These are phyloP conservation scores for Arctostaphylos glauca DNA, from an alignment of 148 eudicot genomes.

Conservation along the genomic window DNA sequence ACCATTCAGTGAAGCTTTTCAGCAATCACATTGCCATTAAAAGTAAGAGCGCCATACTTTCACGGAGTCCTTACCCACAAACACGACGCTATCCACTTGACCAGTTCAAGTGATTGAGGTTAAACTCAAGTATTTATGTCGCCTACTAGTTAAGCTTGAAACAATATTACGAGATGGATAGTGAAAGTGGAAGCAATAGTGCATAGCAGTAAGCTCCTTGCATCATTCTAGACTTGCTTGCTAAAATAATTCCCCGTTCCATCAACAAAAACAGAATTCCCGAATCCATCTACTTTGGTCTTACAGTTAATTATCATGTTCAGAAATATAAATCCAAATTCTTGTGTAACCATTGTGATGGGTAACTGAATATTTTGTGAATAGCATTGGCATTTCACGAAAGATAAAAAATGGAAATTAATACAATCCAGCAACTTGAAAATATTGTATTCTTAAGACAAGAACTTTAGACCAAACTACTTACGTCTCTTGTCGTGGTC, in stretches of 20 bases:
- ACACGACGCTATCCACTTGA: background rate
- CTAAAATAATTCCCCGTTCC: background rate
- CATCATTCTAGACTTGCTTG: background rate
- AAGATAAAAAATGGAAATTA: conserved; percentile 4
- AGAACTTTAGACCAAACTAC: conserved; percentile 15
- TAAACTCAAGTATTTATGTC: no score
- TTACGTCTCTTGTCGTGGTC: conserved; percentile 87
- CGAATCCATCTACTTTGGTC: no score
- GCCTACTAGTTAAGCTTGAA: background rate
- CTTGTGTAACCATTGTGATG: background rate
- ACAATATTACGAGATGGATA: background rate
- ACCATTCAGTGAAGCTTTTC: background rate
- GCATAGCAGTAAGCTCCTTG: background rate
- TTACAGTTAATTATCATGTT: background rate
- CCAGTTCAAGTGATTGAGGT: background rate
- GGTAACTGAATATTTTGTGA: background rate
- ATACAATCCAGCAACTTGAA: background rate
- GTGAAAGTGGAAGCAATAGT: background rate
- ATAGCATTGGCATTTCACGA: background rate
- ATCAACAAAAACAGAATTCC: background rate
- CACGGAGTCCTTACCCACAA: background rate
- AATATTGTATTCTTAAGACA: background rate
- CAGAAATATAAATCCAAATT: background rate
- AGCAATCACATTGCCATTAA: background rate
- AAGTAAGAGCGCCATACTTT: background rate